Percentiles rank a stretch among this genome's conserved stretches.
These are phyloP conservation scores for Kwoniella europaea DNA, from an alignment of 768 basidiomycete genomes.

Conservation along the genomic window DNA sequence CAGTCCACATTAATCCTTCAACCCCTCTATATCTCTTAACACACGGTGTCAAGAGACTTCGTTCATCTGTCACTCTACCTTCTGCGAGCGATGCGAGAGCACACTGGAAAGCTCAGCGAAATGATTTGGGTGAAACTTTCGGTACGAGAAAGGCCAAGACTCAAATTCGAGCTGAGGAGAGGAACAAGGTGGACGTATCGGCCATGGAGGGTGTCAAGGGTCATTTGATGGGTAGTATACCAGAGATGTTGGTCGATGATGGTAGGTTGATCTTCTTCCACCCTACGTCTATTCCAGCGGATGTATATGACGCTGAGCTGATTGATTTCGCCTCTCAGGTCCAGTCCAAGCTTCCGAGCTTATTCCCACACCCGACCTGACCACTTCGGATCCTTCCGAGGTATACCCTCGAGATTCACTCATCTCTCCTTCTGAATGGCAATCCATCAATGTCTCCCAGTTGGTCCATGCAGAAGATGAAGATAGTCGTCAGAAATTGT, in stretches of 20 bases:
- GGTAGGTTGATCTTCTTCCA: conserved; percentile 62
- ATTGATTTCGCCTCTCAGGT: conserved; percentile 14
- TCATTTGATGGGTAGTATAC: conserved; percentile 82
- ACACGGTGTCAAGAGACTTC: conserved; percentile 78
- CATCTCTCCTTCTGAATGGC: conserved; percentile 80
- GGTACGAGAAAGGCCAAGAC: conserved; percentile 93
- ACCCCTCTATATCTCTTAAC: conserved; percentile 68
- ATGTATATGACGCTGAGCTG: not conserved
- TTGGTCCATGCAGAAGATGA: conserved; percentile 65
- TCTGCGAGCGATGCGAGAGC: conserved; percentile 12
- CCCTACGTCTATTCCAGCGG: not conserved
- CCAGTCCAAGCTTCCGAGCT: conserved; percentile 63
- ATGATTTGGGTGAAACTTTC: conserved; percentile 85
- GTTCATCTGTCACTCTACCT: conserved; percentile 11
- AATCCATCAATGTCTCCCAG: conserved; percentile 66
- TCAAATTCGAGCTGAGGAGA: conserved; percentile 79
- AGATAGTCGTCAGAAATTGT: conserved; percentile 64
- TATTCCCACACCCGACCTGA: conserved; percentile 74
- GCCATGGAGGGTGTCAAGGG: conserved; percentile 84
- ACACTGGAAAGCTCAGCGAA: conserved; percentile 69
- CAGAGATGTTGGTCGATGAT: conserved; percentile 72
- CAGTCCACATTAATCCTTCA: conserved; percentile 69
- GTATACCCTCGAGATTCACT: conserved; percentile 66
- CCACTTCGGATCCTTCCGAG: conserved; percentile 73
- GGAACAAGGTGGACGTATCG: conserved; percentile 84